Conservation (phyloP, 2,329 filamentous ascomycete species). For the Didymosphaeria variabile region DNA sequence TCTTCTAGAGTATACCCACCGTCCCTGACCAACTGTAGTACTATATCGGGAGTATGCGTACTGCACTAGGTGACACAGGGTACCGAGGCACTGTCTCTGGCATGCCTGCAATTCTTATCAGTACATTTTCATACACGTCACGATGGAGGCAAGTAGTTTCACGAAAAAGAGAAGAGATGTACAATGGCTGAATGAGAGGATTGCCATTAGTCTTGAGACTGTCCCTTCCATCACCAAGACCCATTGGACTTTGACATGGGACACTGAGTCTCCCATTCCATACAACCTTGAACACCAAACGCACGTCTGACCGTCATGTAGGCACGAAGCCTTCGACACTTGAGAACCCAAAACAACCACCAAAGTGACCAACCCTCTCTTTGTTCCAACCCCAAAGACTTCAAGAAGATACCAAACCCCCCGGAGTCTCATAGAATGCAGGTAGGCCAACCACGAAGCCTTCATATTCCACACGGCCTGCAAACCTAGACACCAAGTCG, state of each 20-base stretch:
- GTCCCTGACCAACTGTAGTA: no score
- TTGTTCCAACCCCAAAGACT: background rate
- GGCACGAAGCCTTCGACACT: background rate
- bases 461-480: conserved; percentile 15
- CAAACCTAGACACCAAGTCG: background rate
- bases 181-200: background rate
- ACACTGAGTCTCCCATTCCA: background rate
- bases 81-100: no score
- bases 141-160: background rate
- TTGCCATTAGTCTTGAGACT: background rate
- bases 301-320: background rate
- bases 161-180: background rate
- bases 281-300: background rate
- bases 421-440: background rate
- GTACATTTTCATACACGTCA: no score
- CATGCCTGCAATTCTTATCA: no score
- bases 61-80: no score
- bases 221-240: background rate
- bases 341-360: background rate
- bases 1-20: no score
- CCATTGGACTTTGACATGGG: background rate
- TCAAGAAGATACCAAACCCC: conserved; percentile 1
- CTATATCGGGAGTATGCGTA: no score
- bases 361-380: background rate
- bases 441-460: conserved; percentile 10